Percentiles rank a stretch among this genome's conserved stretches.
These are phyloP conservation scores for Houttuynia cordata DNA, from an alignment of 164 flowering plant species.

Conservation along the genomic window DNA sequence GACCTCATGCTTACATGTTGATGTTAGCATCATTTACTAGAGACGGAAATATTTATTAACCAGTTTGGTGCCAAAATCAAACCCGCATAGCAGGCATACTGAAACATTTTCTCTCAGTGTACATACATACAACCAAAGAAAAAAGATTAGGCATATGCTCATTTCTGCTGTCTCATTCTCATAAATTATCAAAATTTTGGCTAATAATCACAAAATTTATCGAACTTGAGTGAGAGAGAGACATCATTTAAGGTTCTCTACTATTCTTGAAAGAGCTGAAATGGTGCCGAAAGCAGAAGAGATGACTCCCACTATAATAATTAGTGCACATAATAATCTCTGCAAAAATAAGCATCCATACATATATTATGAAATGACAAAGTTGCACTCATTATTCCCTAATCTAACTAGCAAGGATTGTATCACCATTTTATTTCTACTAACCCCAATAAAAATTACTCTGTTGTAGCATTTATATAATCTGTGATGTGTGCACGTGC, in stretches of 20 bases:
- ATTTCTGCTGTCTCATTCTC: not conserved
- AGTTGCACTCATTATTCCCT: too few species aligned
- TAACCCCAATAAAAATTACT: too few species aligned
- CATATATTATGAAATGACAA: too few species aligned
- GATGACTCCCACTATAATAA: constrained; percentile 48
- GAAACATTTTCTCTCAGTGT: not conserved
- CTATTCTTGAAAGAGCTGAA: constrained; percentile 58
- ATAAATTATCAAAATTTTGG: not conserved
- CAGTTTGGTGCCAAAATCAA: too few species aligned
- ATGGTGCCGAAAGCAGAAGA: constrained; percentile 57
- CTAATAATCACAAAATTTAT: not conserved
- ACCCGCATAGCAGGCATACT: too few species aligned
- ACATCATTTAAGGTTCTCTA: constrained; percentile 33
- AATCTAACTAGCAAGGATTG: too few species aligned
- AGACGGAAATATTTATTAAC: too few species aligned
- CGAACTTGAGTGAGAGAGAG: not conserved
- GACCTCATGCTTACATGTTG: too few species aligned
- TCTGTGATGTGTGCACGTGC: too few species aligned
- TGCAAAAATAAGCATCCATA: constrained; percentile 12
- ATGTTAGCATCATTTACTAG: too few species aligned
- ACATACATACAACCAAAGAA: not conserved
- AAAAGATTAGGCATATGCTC: not conserved
- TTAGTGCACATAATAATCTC: constrained; percentile 45
- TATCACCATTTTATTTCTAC: too few species aligned
- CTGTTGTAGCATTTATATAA: too few species aligned